Base-by-base conservation (phyloP, 2,329 filamentous ascomycete species). In the Cyphellophora europaea region DNA sequence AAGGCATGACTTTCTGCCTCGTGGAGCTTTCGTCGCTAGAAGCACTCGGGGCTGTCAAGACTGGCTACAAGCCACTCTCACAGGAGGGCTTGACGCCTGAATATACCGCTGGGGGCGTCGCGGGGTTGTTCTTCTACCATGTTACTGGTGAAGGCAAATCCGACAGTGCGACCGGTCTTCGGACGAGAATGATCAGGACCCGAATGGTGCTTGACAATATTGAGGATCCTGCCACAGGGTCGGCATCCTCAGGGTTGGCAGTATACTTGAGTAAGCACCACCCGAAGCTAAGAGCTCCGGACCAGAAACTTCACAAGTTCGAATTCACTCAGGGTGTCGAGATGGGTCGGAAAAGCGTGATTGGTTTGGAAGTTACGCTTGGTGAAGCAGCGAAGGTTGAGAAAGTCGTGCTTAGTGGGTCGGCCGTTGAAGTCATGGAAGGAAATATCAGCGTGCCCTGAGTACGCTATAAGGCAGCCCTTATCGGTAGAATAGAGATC, bases 141-240 rank as follows among this genome's bases (percentile, higher is more conserved):
- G 43, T 37, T 17, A 17, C 16, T 2, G 30, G 21, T 14, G 35
- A 38, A 12, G 16, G 17, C 12, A n/a, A 8, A 8, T 8, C 21
- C 8, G 30, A 30, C 15, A 15, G 30, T 11, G 27, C 21, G 19
- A 16, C 12, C n/a, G n/a, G 15, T 5, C 31, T 49, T n/a, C 33
- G 43, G 11, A 44, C 43, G 3, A 34, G 44, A 5, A 38, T 41
- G 19, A 33, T 45, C 32, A 38, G 33, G 3, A 35, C 35, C 4
- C 19, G 33, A 16, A 25, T 25, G 21, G n/a, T 25, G 8, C 6
- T 11, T 21, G 17, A 32, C 23, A 44, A 46, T 47, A 56, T 69
- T 14, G 71, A 79, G 49, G 78, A 82, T 48, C 69, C 74, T 2
- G 74, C 72, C 1, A 78, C 74, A 1, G 79, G 78, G 0, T 77